Base-by-base conservation (phyloP, 1,284 basidiomycete species). In the Mycosarcoma mackinlayi region DNA sequence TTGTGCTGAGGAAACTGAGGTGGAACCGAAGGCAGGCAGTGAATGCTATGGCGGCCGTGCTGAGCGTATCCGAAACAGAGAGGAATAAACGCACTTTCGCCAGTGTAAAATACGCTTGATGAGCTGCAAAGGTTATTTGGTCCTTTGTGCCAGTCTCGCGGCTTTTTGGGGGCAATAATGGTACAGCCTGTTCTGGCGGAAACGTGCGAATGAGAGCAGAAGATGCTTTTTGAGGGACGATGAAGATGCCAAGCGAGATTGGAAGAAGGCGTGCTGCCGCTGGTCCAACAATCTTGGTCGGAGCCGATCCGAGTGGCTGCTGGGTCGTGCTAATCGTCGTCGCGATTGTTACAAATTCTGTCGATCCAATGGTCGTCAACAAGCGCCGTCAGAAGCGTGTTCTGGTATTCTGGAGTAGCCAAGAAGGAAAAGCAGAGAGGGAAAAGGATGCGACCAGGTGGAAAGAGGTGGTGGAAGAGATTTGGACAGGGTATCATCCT, bases 241-340 rank as follows among this genome's bases (percentile, higher is more conserved):
- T n/a, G n/a, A n/a, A n/a, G n/a, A n/a, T n/a, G n/a, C n/a, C n/a
- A n/a, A n/a, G n/a, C n/a, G n/a, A n/a, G n/a, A n/a, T n/a, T n/a
- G n/a, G n/a, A 31, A 27, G 18, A 19, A 9, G 2, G n/a, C n/a
- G 27, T 44, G 41, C 41, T 44, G 30, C 28, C 27, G 41, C 30
- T 7, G 19, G n/a, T 31, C 41, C 41, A 23, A 31, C 11, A 14
- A 44, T 10, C 27, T 31, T 27, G 21, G 27, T 41, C 40, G 41
- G 8, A 30, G 41, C 41, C 41, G 41, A 21, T 30, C 41, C 41
- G 27, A 42, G n/a, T 28, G 28, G 19, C n/a, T 37, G 35, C 25
- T 18, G 16, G 25, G 41, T n/a, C 9, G 41, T 19, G 25, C 18
- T 37, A 4, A 6, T 23, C 41, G 41, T 44, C 41, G 41, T n/a